Evolutionary conservation across 495 filamentous ascomycete species (phyloP).

Genomic region (Hypoxylon rickii): DNA sequence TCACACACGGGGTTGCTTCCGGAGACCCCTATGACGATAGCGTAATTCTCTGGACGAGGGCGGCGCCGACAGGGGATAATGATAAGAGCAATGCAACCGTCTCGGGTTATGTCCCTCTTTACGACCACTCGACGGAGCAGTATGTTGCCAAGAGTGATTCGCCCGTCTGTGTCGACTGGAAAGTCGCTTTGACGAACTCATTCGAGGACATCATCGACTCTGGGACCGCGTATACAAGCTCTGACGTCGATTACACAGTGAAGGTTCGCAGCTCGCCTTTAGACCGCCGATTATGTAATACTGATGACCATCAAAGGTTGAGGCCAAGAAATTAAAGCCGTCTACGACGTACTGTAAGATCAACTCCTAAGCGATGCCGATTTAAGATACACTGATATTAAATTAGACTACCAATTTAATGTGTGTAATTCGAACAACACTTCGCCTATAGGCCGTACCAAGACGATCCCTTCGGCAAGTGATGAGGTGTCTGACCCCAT

Average conservation of each 20-base stretch:
- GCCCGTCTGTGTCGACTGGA: constrained; percentile 63
- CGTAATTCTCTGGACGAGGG: constrained; percentile 68
- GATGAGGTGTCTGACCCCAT: constrained; percentile 44
- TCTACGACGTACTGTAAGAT: constrained; percentile 59
- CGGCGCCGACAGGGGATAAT: constrained; percentile 56
- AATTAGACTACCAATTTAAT: constrained; percentile 54
- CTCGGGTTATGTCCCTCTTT: constrained; percentile 57
- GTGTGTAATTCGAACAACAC: constrained; percentile 51
- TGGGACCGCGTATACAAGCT: constrained; percentile 62
- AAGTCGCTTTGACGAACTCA: constrained; percentile 42
- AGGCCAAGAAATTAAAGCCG: constrained; percentile 59
- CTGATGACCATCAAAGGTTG: constrained; percentile 47
- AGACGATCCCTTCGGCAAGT: constrained; percentile 51
- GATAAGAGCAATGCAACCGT: constrained; percentile 60
- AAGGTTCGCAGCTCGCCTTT: constrained; percentile 46
- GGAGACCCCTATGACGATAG: constrained; percentile 66
- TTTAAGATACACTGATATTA: no score
- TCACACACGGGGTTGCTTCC: constrained; percentile 66
- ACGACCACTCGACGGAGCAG: constrained; percentile 58
- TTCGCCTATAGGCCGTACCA: constrained; percentile 56
- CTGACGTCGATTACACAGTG: constrained; percentile 69
- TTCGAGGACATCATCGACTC: constrained; percentile 46
- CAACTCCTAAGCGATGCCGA: no score
- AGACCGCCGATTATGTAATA: neutral
- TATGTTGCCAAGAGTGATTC: constrained; percentile 57